Base-by-base conservation (phyloP, 1,139 yeast genomes). In the Lodderomyces theae region DNA sequence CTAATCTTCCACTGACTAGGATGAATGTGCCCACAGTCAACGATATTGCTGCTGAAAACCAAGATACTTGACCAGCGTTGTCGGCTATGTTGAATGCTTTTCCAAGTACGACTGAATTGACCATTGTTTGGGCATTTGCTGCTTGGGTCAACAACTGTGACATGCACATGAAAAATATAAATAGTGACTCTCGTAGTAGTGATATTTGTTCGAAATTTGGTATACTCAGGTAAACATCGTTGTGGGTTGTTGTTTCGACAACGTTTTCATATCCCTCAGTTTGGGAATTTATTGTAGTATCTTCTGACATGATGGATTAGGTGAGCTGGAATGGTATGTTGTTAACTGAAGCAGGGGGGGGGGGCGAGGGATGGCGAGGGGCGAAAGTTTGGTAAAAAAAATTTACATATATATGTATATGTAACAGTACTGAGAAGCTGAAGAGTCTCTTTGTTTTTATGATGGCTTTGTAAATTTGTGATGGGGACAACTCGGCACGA, bases 11-110 rank as follows among this genome's bases (percentile, higher is more conserved):
- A 1, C 82, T 72, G 3, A 76, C 61, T 25, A 82, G 58, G 42
- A 81, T 80, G 45, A 81, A 77, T 0, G 86, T 77, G 9, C 86
- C 86, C 11, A 75, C 79, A 0, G 85, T 75, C 37, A 80, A 60
- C 1, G 82, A 72, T 50, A 66, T 80, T 0, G 81, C 66, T 0
- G 85, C 82, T 4, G 80, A 63, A 54, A 76, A 77, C 86, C 87
- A 81, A 4, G 79, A 66, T 11, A 68, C 62, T 52, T 69, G 70
- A 5, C 82, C 82, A 1, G 65, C 56, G 3, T 52, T 51, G 40
- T 50, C 57, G 36, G 41, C 57, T 28, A 60, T 72, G 3, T 57
- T 57, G 42, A 77, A 76, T 16, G 65, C 57, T 8, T 51, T 46
- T 2, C 71, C 73, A 3, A 79, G 64, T 11, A 54, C 52, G 4